Evolutionary conservation across 208 protist genomes (phyloP).

Genomic region (Acanthamoeba sp.): DNA sequence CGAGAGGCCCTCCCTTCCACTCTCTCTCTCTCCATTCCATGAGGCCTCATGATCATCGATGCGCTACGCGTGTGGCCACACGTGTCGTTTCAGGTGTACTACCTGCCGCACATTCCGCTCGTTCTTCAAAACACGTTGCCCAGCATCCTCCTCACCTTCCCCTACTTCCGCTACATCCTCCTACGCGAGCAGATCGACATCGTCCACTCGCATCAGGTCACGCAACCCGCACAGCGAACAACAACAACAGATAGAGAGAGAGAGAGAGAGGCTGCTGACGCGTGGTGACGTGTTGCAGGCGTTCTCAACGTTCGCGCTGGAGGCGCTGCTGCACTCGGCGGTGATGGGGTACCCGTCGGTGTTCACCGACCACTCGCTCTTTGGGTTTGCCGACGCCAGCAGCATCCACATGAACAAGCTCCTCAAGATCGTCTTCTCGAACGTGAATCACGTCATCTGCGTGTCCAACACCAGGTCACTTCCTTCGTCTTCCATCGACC

Average conservation of each 20-base stretch:
- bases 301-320: conserved; percentile 96
- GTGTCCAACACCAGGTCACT: conserved; percentile 96
- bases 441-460: conserved; percentile 97
- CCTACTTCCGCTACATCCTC: conserved; percentile 95
- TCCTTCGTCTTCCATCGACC: not conserved
- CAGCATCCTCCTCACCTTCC: conserved; percentile 92
- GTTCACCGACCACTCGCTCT: conserved; percentile 99
- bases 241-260: no score
- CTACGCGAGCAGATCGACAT: conserved; percentile 97
- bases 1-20: not conserved
- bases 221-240: no score
- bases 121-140: conserved; percentile 93
- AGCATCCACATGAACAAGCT: conserved; percentile 98
- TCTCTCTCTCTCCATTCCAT: no score
- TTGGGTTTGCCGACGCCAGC: conserved; percentile 96
- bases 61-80: no score
- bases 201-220: conserved; percentile 96
- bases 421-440: conserved; percentile 95
- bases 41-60: no score
- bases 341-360: conserved; percentile 96
- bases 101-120: conserved; percentile 95
- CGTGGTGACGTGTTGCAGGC: conserved; percentile 84
- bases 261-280: no score
- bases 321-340: conserved; percentile 95
- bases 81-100: no score